phyloP scores from a whole-genome alignment of 176 grass and related monocot genomes.

The Aegilops longissima region DNA sequence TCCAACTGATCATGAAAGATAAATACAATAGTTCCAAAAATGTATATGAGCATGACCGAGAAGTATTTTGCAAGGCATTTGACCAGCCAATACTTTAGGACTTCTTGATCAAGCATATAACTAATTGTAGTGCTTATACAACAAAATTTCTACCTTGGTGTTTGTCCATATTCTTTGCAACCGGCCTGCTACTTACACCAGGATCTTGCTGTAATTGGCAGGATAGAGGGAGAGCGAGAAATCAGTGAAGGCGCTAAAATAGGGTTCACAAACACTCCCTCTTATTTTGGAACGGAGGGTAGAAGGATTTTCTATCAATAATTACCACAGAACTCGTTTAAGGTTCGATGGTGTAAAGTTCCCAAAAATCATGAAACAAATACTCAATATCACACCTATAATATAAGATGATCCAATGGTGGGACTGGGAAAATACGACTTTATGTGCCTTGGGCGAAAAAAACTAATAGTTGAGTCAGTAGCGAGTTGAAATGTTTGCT shows the following conservation, averaged over 20 bases:
- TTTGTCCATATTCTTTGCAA: conserved; percentile 32
- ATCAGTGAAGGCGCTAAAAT: conserved; percentile 9
- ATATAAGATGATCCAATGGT: no score
- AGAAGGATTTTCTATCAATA: no score
- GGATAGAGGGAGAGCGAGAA: not conserved
- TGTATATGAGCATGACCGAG: not conserved
- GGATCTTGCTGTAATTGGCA: conserved; percentile 48
- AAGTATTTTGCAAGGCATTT: conserved; percentile 6
- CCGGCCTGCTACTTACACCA: conserved; percentile 41
- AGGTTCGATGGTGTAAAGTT: no score
- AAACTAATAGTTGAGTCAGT: no score
- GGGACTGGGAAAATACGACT: no score
- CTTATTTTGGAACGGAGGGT: no score
- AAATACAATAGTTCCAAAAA: not conserved
- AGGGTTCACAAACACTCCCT: not conserved
- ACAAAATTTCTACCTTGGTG: conserved; percentile 43
- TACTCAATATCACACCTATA: no score
- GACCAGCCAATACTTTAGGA: not conserved
- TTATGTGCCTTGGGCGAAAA: no score
- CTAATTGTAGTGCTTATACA: not conserved
- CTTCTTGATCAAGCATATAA: not conserved
- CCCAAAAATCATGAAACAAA: no score
- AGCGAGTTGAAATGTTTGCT: no score
- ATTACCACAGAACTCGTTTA: no score
- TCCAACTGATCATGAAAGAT: not conserved